Conservation (phyloP, 2,329 filamentous ascomycete genomes). For the Aspergillus eucalypticola region DNA sequence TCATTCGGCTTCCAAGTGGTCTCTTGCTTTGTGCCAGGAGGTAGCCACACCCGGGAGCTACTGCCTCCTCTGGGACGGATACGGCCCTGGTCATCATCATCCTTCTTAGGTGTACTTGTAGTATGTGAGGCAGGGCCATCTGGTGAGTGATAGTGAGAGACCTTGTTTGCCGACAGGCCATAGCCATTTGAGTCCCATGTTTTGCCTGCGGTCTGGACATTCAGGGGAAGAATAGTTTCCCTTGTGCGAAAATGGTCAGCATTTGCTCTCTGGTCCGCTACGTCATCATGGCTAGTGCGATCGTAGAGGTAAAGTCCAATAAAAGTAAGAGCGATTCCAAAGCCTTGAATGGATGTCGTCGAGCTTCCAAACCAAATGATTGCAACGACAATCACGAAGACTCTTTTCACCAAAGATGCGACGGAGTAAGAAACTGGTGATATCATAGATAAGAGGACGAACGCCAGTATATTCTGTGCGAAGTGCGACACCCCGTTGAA, state of each 20-base stretch:
- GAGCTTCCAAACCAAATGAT: constrained; percentile 95
- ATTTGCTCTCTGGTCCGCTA: constrained; percentile 76
- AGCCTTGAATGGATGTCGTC: constrained; percentile 77
- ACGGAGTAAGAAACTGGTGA: constrained; percentile 97
- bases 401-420: constrained; percentile 91
- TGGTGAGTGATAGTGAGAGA: constrained; percentile 21
- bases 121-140: constrained; percentile 21
- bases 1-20: constrained; percentile 71
- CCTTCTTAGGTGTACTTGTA: constrained; percentile 40
- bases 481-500: constrained; percentile 99
- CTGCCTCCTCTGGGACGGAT: constrained; percentile 43
- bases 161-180: constrained; percentile 33
- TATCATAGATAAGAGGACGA: constrained; percentile 86
- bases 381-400: constrained; percentile 93
- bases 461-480: constrained; percentile 92
- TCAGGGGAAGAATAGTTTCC: constrained; percentile 68
- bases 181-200: constrained; percentile 40
- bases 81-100: constrained; percentile 48
- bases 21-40: constrained; percentile 80
- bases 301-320: constrained; percentile 94
- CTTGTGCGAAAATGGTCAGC: constrained; percentile 63
- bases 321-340: constrained; percentile 87
- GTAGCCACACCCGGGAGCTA: constrained; percentile 59
- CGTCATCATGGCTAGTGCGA: constrained; percentile 82
- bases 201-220: constrained; percentile 40